Evolutionary conservation across 2,329 filamentous ascomycete genomes (phyloP).

Genomic region (Fonsecaea monophora): DNA sequence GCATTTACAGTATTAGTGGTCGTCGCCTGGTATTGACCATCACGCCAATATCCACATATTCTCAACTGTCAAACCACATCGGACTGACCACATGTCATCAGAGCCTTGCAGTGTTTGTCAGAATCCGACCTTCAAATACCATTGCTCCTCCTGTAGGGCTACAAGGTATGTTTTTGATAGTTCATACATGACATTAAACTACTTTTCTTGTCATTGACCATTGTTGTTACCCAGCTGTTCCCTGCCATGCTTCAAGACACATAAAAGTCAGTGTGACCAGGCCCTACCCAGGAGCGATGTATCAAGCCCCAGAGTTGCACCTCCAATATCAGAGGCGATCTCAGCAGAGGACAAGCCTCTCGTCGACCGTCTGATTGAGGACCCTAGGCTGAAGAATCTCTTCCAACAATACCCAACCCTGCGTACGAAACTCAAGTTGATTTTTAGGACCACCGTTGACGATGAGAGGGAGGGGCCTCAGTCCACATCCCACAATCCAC

Average conservation of each 20-base stretch:
- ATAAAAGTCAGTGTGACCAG: slow-evolving; percentile 52
- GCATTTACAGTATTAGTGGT: not conserved
- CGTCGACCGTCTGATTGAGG: slow-evolving; percentile 24
- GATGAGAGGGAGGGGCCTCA: slow-evolving; percentile 46
- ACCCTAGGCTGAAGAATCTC: slow-evolving; percentile 39
- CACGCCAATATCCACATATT: not conserved
- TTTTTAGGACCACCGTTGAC: slow-evolving; percentile 47
- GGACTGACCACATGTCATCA: slow-evolving; percentile 16
- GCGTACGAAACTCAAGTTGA: slow-evolving; percentile 49
- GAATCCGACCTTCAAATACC: slow-evolving; percentile 43
- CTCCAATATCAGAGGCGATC: not conserved
- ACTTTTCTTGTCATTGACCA: slow-evolving; percentile 16
- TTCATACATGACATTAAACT: slow-evolving; percentile 11
- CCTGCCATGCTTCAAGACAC: slow-evolving; percentile 53
- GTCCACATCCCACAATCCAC: slow-evolving; percentile 1
- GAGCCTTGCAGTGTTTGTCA: slow-evolving; percentile 43
- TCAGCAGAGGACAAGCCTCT: not conserved
- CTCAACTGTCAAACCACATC: not conserved
- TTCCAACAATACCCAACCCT: slow-evolving; percentile 50
- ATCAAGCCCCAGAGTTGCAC: slow-evolving; percentile 34
- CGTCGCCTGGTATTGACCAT: not conserved
- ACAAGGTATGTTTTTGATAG: slow-evolving; percentile 40
- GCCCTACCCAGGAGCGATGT: slow-evolving; percentile 22
- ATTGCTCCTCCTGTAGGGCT: slow-evolving; percentile 42
- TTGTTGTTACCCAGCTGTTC: slow-evolving; percentile 49